phyloP scores from a whole-genome alignment of 805 yeast genomes.

The Hemisphaericaspora nanyangensis region DNA sequence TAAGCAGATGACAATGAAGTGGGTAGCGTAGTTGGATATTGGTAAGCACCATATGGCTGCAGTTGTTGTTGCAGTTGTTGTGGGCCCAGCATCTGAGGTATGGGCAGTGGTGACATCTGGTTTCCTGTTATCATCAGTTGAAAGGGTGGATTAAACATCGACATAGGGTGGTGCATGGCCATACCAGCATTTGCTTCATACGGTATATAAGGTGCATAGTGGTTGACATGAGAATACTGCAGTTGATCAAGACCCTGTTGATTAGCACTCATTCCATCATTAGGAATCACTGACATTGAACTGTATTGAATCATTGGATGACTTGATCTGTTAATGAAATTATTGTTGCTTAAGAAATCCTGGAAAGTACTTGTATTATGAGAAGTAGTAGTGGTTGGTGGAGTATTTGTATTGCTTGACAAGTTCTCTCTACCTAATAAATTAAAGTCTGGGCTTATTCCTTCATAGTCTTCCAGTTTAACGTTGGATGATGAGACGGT shows the following conservation, averaged over 20 bases:
- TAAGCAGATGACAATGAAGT: constrained; percentile 1
- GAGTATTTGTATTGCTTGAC: constrained; percentile 1
- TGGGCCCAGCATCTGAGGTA: constrained; percentile 5
- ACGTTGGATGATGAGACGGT: neutral
- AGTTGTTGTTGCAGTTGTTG: constrained; percentile 6
- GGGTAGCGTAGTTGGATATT: neutral
- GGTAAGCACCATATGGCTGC: constrained; percentile 1
- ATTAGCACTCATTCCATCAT: neutral
- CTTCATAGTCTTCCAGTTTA: constrained; percentile 5
- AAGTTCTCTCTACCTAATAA: constrained; percentile 3
- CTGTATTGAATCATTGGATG: constrained; percentile 14
- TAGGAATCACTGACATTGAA: neutral
- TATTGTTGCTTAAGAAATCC: constrained; percentile 12
- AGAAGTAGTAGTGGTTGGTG: constrained; percentile 1
- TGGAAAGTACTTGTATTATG: constrained; percentile 5
- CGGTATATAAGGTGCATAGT: constrained; percentile 25
- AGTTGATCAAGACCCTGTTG: neutral
- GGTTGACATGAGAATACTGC: constrained; percentile 19
- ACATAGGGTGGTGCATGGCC: constrained; percentile 8
- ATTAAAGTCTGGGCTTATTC: constrained; percentile 3
- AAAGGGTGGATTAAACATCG: neutral
- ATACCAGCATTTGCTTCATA: constrained; percentile 16
- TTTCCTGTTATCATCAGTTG: neutral
- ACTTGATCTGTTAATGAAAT: constrained; percentile 16
- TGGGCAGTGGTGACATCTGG: constrained; percentile 5